Conservation (phyloP, 2,329 filamentous ascomycete species). For the Botrytis aclada region DNA sequence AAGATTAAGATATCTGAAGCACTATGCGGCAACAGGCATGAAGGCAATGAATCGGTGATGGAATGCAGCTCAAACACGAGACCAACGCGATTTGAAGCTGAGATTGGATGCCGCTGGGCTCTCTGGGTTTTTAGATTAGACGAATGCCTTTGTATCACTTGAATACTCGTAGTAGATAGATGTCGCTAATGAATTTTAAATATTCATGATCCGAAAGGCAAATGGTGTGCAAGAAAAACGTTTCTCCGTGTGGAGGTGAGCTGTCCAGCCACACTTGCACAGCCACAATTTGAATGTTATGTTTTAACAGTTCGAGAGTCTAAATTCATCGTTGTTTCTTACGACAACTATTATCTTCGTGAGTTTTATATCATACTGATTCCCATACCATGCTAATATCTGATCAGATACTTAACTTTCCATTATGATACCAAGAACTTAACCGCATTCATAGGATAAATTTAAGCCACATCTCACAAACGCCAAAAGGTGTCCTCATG, state of each 20-base stretch:
- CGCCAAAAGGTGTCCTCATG: constrained; percentile 33
- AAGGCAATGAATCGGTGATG: not conserved
- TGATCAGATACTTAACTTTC: not conserved
- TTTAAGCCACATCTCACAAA: not conserved
- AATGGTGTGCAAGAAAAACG: not conserved
- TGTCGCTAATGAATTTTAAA: not conserved
- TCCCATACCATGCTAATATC: not conserved
- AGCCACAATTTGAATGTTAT: not conserved
- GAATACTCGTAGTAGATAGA: not conserved
- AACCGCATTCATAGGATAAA: not conserved
- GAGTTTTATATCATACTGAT: not conserved
- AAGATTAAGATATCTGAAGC: not conserved
- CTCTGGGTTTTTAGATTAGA: not conserved
- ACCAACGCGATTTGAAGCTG: not conserved
- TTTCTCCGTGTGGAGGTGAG: not conserved
- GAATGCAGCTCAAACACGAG: not conserved
- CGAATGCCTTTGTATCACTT: not conserved
- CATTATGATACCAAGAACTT: not conserved
- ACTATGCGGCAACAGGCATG: not conserved
- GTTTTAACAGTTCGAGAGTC: not conserved
- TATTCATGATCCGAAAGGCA: not conserved
- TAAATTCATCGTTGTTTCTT: not conserved
- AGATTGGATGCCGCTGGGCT: not conserved
- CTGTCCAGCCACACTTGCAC: not conserved
- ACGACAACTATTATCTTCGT: not conserved